Evolutionary conservation across 495 filamentous ascomycete genomes (phyloP).

Genomic region (Penicillium diatomitis): DNA sequence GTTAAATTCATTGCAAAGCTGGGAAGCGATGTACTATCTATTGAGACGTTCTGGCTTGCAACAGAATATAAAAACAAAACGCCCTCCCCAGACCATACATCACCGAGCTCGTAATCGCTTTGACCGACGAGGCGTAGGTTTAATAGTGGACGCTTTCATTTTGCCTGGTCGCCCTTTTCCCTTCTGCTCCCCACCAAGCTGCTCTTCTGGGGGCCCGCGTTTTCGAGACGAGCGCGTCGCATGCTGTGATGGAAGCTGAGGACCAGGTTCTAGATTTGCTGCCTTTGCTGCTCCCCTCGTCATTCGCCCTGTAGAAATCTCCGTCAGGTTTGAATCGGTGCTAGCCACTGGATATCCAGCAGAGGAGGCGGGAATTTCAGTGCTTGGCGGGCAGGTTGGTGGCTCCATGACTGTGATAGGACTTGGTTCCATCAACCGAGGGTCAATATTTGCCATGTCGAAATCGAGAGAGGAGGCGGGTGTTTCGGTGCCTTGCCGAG

Average conservation of each 20-base stretch:
- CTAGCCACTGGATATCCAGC: conserved; percentile 5
- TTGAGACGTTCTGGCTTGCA: too few relatives aligned
- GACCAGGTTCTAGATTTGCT: conserved; percentile 4
- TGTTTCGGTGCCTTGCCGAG: conserved; percentile 10
- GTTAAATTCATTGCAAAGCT: too few relatives aligned
- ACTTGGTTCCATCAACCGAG: conserved; percentile 7
- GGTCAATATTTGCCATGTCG: conserved; percentile 15
- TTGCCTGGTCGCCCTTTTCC: too few relatives aligned
- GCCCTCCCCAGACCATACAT: too few relatives aligned
- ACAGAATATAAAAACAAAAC: too few relatives aligned
- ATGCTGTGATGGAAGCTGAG: conserved; percentile 1
- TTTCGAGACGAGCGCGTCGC: conserved; percentile 1
- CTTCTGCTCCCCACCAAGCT: too few relatives aligned
- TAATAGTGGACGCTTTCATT: too few relatives aligned
- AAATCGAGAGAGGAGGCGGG: conserved; percentile 14
- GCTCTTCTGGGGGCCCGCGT: too few relatives aligned
- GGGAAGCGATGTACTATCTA: too few relatives aligned
- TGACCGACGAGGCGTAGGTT: too few relatives aligned
- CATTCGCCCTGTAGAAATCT: conserved; percentile 7
- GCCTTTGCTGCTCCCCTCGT: conserved; percentile 10
- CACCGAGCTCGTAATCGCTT: too few relatives aligned
- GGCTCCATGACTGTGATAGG: conserved; percentile 1
- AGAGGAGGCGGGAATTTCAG: conserved; percentile 5
- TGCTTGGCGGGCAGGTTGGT: conserved; percentile 1
- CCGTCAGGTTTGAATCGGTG: conserved; percentile 2